Evolutionary conservation across 2,329 filamentous ascomycete genomes (phyloP), one percentile per base, ranked within the genome.

Genomic region (Didymella pomorum): DNA sequence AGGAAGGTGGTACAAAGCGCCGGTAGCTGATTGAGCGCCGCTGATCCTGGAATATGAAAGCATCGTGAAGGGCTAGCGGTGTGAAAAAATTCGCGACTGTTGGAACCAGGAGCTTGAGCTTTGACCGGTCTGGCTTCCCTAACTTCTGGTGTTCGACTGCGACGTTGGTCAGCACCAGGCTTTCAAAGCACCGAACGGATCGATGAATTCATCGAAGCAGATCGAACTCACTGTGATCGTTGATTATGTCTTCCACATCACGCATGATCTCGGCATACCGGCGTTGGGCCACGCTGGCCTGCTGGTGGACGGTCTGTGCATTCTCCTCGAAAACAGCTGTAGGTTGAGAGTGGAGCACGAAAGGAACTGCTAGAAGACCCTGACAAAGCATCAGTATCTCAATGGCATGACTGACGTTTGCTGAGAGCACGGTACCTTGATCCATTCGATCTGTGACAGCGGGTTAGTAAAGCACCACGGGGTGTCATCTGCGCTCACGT

Each of bases 11-110:
- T 2, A 99, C 95, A 74, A 97, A 98, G 60, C 95, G 89, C 23
- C 95, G 86, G 1, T 89, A 92, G 26, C 92, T 96, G 71, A 99
- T 99, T 76, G 89, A 90, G 7, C 95, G 88, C 64, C 89, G 89
- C 58, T 84, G 80, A 76, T 99, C 95, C 78, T 98, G 95, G 78
- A 91, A 94, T 66, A 89, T 88, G 80, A 98, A 98, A 7, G 94
- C 94, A 47, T 93, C 91, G 72, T 94, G 92, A 9, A 98, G 86
- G 2, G 91, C 89, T 3, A 98, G 81, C 5, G 89, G 85, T 0
- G 94, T 98, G 80, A 97, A 98, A 82, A 98, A 98, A 12, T 87
- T 89, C n/a, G 94, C 94, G 14, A 96, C 90, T 11, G 89, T 89
- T 1, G 95, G 95, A 2, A 99, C 93, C 2, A 99, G 86, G 59